Percentiles rank a stretch among this genome's conserved stretches.
These are phyloP conservation scores for Odontarrhena argentea DNA, from an alignment of 345 rosid species.

Conservation along the genomic window DNA sequence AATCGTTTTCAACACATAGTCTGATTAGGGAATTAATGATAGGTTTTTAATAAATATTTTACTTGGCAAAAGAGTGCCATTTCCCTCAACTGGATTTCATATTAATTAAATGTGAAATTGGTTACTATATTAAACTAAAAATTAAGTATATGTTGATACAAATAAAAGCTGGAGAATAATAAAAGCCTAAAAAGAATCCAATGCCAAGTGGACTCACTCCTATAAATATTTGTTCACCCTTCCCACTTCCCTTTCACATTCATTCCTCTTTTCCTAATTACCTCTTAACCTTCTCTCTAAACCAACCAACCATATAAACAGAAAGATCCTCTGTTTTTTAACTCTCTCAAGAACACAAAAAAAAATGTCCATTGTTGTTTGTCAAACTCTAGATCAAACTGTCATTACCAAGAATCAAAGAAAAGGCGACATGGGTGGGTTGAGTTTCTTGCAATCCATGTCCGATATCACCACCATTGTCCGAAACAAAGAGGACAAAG, in stretches of 20 bases:
- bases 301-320: constrained; percentile 20
- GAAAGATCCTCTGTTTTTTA: constrained; percentile 24
- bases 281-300: constrained; percentile 5
- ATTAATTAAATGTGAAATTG: too few species aligned
- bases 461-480: constrained; percentile 30
- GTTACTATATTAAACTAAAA: too few species aligned
- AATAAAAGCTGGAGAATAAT: constrained; percentile 19
- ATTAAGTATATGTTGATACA: constrained; percentile 17
- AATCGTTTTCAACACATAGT: too few species aligned
- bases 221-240: constrained; percentile 36
- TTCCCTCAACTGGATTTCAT: too few species aligned
- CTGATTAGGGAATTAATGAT: too few species aligned
- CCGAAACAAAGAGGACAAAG: constrained; percentile 26
- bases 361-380: constrained; percentile 24
- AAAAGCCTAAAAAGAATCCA: constrained; percentile 35
- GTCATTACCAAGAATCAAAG: constrained; percentile 1
- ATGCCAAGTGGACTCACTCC: constrained; percentile 31
- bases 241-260: constrained; percentile 35
- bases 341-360: constrained; percentile 4
- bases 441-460: constrained; percentile 62
- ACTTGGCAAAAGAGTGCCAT: too few species aligned
- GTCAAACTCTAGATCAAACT: constrained; percentile 12
- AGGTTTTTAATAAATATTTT: too few species aligned
- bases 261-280: constrained; percentile 19
- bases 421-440: constrained; percentile 41